A percentile compares a stretch with the other conserved stretches of the same genome.
Evolutionary conservation across 768 basidiomycete genomes (phyloP).

Genomic region (Russula griseocarnosa): DNA sequence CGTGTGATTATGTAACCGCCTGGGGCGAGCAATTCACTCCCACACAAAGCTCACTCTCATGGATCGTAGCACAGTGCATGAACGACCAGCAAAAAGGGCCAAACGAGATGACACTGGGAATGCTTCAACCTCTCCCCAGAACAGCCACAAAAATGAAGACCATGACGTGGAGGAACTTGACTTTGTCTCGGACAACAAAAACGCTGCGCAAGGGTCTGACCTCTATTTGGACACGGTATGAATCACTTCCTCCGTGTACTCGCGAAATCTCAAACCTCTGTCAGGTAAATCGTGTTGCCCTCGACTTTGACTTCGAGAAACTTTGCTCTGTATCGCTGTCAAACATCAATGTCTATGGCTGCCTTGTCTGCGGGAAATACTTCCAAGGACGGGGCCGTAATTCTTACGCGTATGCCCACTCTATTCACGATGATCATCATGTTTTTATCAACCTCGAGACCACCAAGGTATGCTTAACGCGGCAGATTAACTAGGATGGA

Average conservation of each 20-base stretch:
- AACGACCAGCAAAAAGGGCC: constrained; percentile 30
- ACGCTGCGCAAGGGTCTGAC: constrained; percentile 57
- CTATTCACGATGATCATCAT: constrained; percentile 96
- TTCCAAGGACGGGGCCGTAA: constrained; percentile 94
- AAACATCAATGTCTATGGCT: constrained; percentile 97
- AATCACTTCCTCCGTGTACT: constrained; percentile 28
- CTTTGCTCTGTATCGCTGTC: constrained; percentile 94
- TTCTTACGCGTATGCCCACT: constrained; percentile 94
- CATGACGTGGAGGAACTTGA: constrained; percentile 32
- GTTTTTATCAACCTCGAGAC: constrained; percentile 96
- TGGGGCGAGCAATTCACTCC: not conserved
- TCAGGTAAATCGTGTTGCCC: constrained; percentile 82
- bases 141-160: constrained; percentile 22
- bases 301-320: constrained; percentile 99
- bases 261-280: constrained; percentile 12
- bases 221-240: constrained; percentile 92
- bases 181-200: constrained; percentile 33
- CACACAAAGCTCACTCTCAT: constrained; percentile 4
- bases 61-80: constrained; percentile 11
- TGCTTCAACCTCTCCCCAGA: not conserved
- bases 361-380: constrained; percentile 97
- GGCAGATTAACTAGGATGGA: constrained; percentile 15
- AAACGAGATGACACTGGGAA: constrained; percentile 8
- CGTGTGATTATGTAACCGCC: constrained; percentile 18
- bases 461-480: constrained; percentile 62